Evolutionary conservation across 768 basidiomycete genomes (phyloP).

Genomic region (Termitomyces sp.): DNA sequence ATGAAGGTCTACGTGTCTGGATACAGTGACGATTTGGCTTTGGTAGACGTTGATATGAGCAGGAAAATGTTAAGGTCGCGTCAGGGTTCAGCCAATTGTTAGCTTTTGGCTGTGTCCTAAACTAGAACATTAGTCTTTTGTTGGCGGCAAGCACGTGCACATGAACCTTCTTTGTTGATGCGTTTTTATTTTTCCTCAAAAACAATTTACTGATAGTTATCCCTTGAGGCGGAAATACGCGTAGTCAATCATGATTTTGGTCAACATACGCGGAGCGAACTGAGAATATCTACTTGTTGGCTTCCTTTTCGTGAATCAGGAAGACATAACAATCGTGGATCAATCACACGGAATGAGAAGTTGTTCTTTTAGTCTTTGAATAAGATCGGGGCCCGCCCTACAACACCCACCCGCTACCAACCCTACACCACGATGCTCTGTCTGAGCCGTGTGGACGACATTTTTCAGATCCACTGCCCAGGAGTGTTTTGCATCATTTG

Average conservation of each 20-base stretch:
- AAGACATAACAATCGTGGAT: background rate
- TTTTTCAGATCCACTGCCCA: slow-evolving; percentile 32
- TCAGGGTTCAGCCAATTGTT: background rate
- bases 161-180: background rate
- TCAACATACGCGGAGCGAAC: background rate
- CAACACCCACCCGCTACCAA: slow-evolving; percentile 70
- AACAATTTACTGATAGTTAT: background rate
- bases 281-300: background rate
- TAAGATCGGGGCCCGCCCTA: slow-evolving; percentile 49
- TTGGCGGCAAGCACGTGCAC: slow-evolving; percentile 6
- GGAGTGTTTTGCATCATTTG: slow-evolving; percentile 11
- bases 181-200: background rate
- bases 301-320: background rate
- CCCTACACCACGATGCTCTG: slow-evolving; percentile 25
- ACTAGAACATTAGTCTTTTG: slow-evolving; percentile 1
- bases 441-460: slow-evolving; percentile 17
- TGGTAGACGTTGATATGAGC: background rate
- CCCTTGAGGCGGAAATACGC: background rate
- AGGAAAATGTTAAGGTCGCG: background rate
- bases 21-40: background rate
- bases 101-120: slow-evolving; percentile 1
- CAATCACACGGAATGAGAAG: background rate
- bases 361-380: slow-evolving; percentile 19
- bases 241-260: background rate
- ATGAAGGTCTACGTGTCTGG: background rate